Percentiles rank a stretch among this genome's conserved stretches.
Evolutionary conservation across 768 basidiomycete species (phyloP).

Genomic region (Termitomyces sp.): DNA sequence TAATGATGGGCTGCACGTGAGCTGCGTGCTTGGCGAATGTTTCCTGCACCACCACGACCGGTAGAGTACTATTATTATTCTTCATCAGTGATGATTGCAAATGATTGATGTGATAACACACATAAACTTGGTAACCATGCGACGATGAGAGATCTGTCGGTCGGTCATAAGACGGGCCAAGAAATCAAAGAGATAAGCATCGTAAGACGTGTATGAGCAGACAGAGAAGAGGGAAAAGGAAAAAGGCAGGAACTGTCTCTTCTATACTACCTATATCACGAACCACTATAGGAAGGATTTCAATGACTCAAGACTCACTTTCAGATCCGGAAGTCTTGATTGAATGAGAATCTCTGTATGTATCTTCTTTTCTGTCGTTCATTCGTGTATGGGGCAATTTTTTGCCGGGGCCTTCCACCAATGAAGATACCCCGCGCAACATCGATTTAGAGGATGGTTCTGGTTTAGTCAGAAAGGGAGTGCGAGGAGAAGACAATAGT

Average conservation of each 20-base stretch:
- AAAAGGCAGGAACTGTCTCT: not conserved
- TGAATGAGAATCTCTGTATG: not conserved
- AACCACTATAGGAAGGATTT: not conserved
- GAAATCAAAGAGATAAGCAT: not conserved
- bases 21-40: slow-evolving; percentile 46
- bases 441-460: not conserved
- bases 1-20: slow-evolving; percentile 36
- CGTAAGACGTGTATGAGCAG: not conserved
- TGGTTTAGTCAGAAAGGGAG: not conserved
- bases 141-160: slow-evolving; percentile 41
- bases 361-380: not conserved
- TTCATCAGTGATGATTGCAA: not conserved
- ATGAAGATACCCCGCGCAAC: slow-evolving; percentile 1
- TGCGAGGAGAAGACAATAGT: not conserved
- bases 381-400: slow-evolving; percentile 4
- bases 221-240: not conserved
- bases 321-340: not conserved
- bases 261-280: not conserved
- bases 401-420: not conserved
- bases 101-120: slow-evolving; percentile 24
- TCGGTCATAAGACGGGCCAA: not conserved
- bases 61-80: slow-evolving; percentile 44
- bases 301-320: not conserved
- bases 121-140: slow-evolving; percentile 58
- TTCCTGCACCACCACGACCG: slow-evolving; percentile 65